Evolutionary conservation across 495 filamentous ascomycete species (phyloP).

Genomic region (Clohesyomyces aquaticus): DNA sequence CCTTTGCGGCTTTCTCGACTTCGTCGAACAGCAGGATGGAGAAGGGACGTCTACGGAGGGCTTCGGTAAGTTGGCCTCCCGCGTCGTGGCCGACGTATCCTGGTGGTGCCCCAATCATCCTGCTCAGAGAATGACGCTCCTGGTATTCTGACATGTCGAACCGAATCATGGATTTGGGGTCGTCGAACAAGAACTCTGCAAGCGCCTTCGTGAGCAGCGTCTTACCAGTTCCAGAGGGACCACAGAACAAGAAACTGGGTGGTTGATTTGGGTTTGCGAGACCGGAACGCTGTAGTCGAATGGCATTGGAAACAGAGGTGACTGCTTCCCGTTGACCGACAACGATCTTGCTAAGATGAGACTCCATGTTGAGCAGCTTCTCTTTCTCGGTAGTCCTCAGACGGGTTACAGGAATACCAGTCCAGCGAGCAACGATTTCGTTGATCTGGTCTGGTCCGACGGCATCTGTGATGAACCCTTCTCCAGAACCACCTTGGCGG

Average conservation of each 20-base stretch:
- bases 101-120: conserved; percentile 97
- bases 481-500: conserved; percentile 58
- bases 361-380: conserved; percentile 94
- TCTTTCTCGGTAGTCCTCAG: conserved; percentile 96
- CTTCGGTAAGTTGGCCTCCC: conserved; percentile 93
- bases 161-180: conserved; percentile 95
- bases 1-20: conserved; percentile 97
- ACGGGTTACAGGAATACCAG: conserved; percentile 92
- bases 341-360: conserved; percentile 76
- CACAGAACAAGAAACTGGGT: conserved; percentile 97
- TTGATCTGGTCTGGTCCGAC: conserved; percentile 99
- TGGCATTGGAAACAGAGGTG: conserved; percentile 89
- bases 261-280: conserved; percentile 94
- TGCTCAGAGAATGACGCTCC: conserved; percentile 91
- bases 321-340: conserved; percentile 97
- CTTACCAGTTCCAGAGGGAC: conserved; percentile 97
- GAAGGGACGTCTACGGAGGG: conserved; percentile 89
- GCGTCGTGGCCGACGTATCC: conserved; percentile 97
- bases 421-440: conserved; percentile 95
- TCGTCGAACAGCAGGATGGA: conserved; percentile 98
- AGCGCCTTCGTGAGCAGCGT: conserved; percentile 94
- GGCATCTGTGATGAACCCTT: conserved; percentile 79
- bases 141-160: conserved; percentile 99
- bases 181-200: conserved; percentile 97
- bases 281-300: conserved; percentile 89